Conservation (phyloP, 306 rosid species). For the Begonia loranthoides region DNA sequence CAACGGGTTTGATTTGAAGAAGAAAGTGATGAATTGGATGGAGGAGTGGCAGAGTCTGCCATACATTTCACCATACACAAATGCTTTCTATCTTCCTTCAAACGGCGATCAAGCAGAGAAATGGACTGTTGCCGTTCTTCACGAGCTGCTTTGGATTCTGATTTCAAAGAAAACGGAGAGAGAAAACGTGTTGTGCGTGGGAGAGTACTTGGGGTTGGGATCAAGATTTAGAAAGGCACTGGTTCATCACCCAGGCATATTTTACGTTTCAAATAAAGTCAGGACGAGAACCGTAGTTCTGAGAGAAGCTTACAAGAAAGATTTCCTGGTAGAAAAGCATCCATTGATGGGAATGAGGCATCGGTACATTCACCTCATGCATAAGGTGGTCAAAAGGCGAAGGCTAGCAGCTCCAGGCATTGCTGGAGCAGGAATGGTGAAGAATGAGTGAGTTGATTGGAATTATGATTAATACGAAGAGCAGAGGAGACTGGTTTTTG, state of each 20-base stretch:
- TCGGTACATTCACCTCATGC: conserved; percentile 59
- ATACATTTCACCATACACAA: conserved; percentile 68
- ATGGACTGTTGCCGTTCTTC: conserved; percentile 73
- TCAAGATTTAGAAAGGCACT: conserved; percentile 53
- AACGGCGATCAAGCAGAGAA: conserved; percentile 66
- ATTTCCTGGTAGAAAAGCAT: conserved; percentile 50
- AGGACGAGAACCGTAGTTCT: conserved; percentile 69
- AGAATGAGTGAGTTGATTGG: no score
- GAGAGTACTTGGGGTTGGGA: conserved; percentile 67
- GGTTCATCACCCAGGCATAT: conserved; percentile 74
- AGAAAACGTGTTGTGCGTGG: conserved; percentile 34
- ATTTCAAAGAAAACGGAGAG: conserved; percentile 72
- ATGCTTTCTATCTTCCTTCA: conserved; percentile 51
- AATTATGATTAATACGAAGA: no score
- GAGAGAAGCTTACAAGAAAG: conserved; percentile 69
- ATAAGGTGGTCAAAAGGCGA: conserved; percentile 18
- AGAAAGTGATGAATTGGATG: conserved; percentile 58
- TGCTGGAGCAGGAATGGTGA: no score
- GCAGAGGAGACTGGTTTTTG: no score
- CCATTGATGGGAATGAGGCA: conserved; percentile 59
- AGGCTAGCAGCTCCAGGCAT: no score
- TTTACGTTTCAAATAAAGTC: conserved; percentile 65
- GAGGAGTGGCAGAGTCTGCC: conserved; percentile 77
- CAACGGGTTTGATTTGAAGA: conserved; percentile 58
- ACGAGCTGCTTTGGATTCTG: conserved; percentile 60